Evolutionary conservation across 2,329 filamentous ascomycete species (phyloP), one percentile per base, ranked within the genome.

Genomic region (Trichoderma cornu-damae): DNA sequence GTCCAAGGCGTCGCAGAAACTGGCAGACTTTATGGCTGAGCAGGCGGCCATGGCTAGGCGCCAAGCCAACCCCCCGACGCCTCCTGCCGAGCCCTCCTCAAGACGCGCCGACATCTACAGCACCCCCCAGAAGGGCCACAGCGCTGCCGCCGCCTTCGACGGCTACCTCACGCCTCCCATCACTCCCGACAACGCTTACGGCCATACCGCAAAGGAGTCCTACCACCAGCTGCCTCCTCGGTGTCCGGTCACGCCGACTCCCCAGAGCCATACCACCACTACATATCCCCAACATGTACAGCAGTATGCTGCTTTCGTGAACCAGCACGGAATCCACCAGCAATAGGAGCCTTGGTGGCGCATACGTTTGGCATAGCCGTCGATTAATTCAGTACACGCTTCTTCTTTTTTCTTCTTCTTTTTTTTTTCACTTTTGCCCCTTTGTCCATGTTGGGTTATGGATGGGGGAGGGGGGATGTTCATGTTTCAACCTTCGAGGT

Each of bases 101-200:
- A 82, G 84, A 72, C 74, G 76, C 37, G 78, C 81, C 62, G 76
- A 83, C 68, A 82, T 86, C 62, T 90, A 88, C 68, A 87, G 85
- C 73, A 94, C 90, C 14, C 90, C 90, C 12, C 86, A 90, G 67
- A 93, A 93, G 77, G 82, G 81, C 49, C 83, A 86, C 60, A 85
- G 84, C 62, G 77, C 81, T 51, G 73, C 76, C n/a, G 75, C 82
- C 52, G 80, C 85, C 62, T 83, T 85, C 35, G 82, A 90, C 63
- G 90, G 89, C 58, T 91, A 91, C 72, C 81, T 92, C 63, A 94
- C 90, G 14, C 90, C 90, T 24, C 90, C 90, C 1, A 93, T 94
- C 69, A 94, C 90, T 0, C 90, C 90, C 4, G 89, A 93, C 61
- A 82, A 84, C 6, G 77, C 81, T 51, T 84, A 84, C 53, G 75